Base-by-base conservation (phyloP, 2,329 filamentous ascomycete species). In the Aspergillus novofumigatus region DNA sequence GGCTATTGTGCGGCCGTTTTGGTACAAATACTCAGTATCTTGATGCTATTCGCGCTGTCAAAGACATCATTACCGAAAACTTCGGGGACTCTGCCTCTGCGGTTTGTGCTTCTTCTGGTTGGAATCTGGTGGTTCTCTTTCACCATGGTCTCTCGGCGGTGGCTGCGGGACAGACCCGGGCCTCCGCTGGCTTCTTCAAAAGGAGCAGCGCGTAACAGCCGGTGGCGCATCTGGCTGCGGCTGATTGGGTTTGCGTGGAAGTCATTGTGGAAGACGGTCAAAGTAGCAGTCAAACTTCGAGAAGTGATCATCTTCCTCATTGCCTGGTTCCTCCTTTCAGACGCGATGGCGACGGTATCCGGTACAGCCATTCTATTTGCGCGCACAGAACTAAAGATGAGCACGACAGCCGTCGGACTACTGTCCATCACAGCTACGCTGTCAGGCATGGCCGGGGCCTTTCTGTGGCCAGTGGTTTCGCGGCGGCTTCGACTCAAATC, bases 351-450 rank as follows among this genome's bases (percentile, higher is more conserved):
- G 4, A 97, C 92, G 0, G 92, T 94, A 0, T 92, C 89, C 2
- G 92, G 90, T 3, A 96, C 92, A 0, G 92, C 92, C 0, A 91
- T 97, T 42, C 81, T 97, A 2, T 97, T 96, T 69, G 92, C 92
- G 42, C 96, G 96, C 72, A 96, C 92, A 0, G 86, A 91, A 61
- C 80, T 97, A 6, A 84, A 88, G 61, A 93, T 97, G 90, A 83
- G 86, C 56, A 87, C 91, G 0, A 90, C 89, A 72, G 87, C 88
- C 1, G 76, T 97, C 21, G 92, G 90, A 4, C 81, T 96, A 66
- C 92, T 97, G 69, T 94, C 91, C 64, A 90, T 97, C 57, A 92
- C 95, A 56, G 90, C 88, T 10, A 96, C 91, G 0, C 75, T 88
- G 26, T 87, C 85, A 2, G 92, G 92, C 47, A 89, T 97, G 48